phyloP scores from a whole-genome alignment of 176 grass and related monocot species.

The Oryza punctata region DNA sequence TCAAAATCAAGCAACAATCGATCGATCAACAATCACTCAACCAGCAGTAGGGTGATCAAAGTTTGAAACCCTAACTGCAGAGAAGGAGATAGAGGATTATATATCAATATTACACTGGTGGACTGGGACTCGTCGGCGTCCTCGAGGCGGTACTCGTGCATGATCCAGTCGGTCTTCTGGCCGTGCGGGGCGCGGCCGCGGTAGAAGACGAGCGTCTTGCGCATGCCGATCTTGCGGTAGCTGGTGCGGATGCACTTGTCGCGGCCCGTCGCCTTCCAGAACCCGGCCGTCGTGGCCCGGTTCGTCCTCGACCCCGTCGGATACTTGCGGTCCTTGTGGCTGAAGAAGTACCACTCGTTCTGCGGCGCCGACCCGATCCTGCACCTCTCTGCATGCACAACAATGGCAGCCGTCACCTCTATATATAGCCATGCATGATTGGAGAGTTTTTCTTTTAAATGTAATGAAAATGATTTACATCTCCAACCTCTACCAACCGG shows the following conservation, averaged over 20 bases:
- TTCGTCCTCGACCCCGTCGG: slow-evolving; percentile 96
- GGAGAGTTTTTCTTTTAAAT: no score
- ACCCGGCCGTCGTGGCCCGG: slow-evolving; percentile 78
- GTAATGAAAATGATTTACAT: no score
- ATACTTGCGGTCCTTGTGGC: slow-evolving; percentile 99
- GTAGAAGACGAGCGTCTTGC: slow-evolving; percentile 99
- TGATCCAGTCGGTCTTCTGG: slow-evolving; percentile 97
- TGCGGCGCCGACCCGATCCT: slow-evolving; percentile 84
- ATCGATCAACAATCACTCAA: neutral
- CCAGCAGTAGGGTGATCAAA: no score
- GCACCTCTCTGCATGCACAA: slow-evolving; percentile 68
- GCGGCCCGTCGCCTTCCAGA: slow-evolving; percentile 97
- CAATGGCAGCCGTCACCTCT: neutral
- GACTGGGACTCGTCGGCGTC: slow-evolving; percentile 62
- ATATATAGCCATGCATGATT: neutral
- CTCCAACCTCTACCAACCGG: no score
- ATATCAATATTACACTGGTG: slow-evolving; percentile 59
- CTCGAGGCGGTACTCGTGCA: slow-evolving; percentile 98
- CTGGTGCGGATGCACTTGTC: slow-evolving; percentile 99
- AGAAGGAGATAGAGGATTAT: neutral
- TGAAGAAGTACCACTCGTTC: slow-evolving; percentile 99
- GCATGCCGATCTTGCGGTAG: slow-evolving; percentile 97
- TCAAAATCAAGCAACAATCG: neutral
- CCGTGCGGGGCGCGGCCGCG: slow-evolving; percentile 93
- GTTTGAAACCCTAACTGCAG: neutral